Conservation (phyloP, 2,329 filamentous ascomycete species). For the Chalaropsis ovoidea region DNA sequence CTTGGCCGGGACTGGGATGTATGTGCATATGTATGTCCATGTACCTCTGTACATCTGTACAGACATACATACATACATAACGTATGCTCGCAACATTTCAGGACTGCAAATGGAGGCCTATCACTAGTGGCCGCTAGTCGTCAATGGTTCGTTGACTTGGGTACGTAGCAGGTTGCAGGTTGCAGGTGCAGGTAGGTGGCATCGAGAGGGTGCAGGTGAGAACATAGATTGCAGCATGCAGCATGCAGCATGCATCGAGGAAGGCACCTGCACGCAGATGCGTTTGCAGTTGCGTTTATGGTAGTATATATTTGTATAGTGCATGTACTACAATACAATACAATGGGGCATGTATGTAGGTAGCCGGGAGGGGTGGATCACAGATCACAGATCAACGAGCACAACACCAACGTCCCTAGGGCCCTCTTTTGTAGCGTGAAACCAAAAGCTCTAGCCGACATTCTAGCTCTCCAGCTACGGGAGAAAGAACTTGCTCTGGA, state of each 20-base stretch:
- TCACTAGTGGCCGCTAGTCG: neutral
- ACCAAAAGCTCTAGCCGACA: neutral
- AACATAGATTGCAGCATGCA: neutral
- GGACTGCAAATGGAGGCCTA: neutral
- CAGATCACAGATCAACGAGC: neutral
- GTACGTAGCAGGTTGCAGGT: neutral
- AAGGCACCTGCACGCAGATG: neutral
- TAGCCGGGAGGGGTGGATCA: neutral
- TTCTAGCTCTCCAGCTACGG: neutral
- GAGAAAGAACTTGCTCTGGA: neutral
- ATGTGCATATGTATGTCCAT: neutral
- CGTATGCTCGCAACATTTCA: neutral
- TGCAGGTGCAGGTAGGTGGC: neutral
- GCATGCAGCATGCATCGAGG: neutral
- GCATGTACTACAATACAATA: neutral
- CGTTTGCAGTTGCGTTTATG: neutral
- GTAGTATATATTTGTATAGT: neutral
- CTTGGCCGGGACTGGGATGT: neutral
- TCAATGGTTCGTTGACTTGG: neutral
- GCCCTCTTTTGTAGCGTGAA: neutral
- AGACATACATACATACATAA: neutral
- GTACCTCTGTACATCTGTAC: neutral
- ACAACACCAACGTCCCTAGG: neutral
- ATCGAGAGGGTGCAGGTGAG: neutral
- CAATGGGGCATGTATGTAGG: neutral